phyloP scores from a whole-genome alignment of 805 yeast genomes.

The Metschnikowia cubensis region DNA sequence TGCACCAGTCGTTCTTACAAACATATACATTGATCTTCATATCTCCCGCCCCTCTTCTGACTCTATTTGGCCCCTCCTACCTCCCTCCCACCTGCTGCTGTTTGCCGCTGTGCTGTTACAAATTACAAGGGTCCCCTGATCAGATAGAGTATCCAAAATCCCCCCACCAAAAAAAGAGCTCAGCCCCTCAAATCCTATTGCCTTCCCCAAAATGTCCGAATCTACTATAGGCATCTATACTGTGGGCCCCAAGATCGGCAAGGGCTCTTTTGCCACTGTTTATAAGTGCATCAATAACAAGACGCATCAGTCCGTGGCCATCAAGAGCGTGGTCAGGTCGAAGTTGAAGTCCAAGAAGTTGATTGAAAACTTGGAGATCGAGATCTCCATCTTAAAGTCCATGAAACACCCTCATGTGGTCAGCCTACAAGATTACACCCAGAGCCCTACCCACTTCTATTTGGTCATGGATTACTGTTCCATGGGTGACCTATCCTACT shows the following conservation, averaged over 20 bases:
- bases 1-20: not conserved
- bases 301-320: slow-evolving; percentile 67
- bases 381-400: slow-evolving; percentile 81
- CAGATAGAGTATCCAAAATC: not conserved
- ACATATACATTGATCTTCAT: not conserved
- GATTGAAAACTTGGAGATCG: slow-evolving; percentile 87
- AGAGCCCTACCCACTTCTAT: slow-evolving; percentile 75
- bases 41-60: not conserved
- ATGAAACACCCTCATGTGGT: slow-evolving; percentile 94
- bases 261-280: slow-evolving; percentile 94
- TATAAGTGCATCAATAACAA: slow-evolving; percentile 69
- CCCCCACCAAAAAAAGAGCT: not conserved
- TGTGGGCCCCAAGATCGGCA: slow-evolving; percentile 84
- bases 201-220: not conserved
- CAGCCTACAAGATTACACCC: slow-evolving; percentile 74
- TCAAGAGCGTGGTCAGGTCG: slow-evolving; percentile 81
- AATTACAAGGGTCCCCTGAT: not conserved
- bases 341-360: slow-evolving; percentile 82
- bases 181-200: not conserved
- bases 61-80: not conserved
- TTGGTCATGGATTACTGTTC: slow-evolving; percentile 96
- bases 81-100: not conserved
- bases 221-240: slow-evolving; percentile 41
- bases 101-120: not conserved
- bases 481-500: slow-evolving; percentile 86